Evolutionary conservation across 225 moss, liverwort and hornwort species (phyloP), one percentile per base, ranked within the genome.

Genomic region (Climacium dendroides): DNA sequence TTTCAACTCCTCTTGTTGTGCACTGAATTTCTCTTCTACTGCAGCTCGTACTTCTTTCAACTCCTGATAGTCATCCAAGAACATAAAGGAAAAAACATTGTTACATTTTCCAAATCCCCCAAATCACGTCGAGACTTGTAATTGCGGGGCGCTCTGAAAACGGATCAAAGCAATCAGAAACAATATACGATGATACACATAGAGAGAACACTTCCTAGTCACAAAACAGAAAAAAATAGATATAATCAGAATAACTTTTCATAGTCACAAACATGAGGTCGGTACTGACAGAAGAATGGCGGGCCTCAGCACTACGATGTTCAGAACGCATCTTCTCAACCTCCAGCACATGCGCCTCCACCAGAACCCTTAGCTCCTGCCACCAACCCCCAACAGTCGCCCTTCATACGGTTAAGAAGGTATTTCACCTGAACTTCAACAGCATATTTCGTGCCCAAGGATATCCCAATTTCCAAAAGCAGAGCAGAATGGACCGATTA

Each of bases 311-410:
- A 93, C 91, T 95, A 63, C 99, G 95, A 86, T 93, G 85, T 87
- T 99, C 99, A 86, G 95, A 89, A 58, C 96, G 97, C 92, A 96
- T 85, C 88, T 96, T 97, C 91, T 97, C 97, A 88, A 90, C 94
- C 80, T 94, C 94, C 74, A 95, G 90, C 63, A 94, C 91, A 86
- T 97, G 96, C 39, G 91, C 87, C 92, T 99, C 99, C 48, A 97
- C 90, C 89, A 95, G 91, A 83, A 96, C 94, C 82, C 97, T 93
- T 64, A 97, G 89, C 88, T 99, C 99, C 96, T 96, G 93, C 73
- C 81, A 86, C 66, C 62, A 88, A 52, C 34, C 61, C 80, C 86
- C 26, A 78, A 87, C 29, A 61, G 55, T n/a, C 71, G 45, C 65
- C 67, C 37, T 55, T 72, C 73, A 53, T 55, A 78, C 26, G 23